These are phyloP conservation scores for Cladosporium halotolerans DNA, from an alignment of 2,329 filamentous ascomycete species.

Conservation along the genomic window DNA sequence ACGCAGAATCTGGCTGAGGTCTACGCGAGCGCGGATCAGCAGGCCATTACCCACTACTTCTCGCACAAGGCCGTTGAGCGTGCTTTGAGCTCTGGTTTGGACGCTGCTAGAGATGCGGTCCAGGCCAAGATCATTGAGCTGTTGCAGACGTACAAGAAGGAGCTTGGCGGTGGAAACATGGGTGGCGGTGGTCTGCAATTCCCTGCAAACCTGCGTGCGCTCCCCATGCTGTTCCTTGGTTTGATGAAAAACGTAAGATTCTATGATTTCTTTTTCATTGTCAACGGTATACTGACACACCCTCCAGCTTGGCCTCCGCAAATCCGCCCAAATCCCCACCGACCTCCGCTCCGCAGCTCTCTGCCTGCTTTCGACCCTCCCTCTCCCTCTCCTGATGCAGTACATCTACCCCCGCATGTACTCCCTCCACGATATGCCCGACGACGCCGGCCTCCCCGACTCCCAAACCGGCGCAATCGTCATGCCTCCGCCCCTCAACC, in stretches of 20 bases:
- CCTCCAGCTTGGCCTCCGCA: slow-evolving; percentile 65
- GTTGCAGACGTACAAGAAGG: slow-evolving; percentile 92
- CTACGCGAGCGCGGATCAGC: slow-evolving; percentile 91
- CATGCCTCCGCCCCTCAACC: slow-evolving; percentile 75
- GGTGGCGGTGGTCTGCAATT: slow-evolving; percentile 87
- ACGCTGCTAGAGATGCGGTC: slow-evolving; percentile 82
- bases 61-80: slow-evolving; percentile 96
- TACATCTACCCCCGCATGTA: slow-evolving; percentile 68
- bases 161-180: slow-evolving; percentile 91
- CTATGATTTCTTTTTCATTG: not conserved
- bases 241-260: slow-evolving; percentile 85
- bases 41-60: slow-evolving; percentile 88
- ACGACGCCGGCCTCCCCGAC: slow-evolving; percentile 80
- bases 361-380: slow-evolving; percentile 88
- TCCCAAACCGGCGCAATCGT: slow-evolving; percentile 81
- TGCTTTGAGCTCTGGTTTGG: slow-evolving; percentile 75
- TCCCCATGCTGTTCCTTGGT: slow-evolving; percentile 86
- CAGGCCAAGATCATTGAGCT: slow-evolving; percentile 90
- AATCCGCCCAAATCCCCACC: slow-evolving; percentile 87
- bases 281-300: slow-evolving; percentile 22
- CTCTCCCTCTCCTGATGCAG: slow-evolving; percentile 81
- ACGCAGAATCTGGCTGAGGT: slow-evolving; percentile 85
- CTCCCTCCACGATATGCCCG: slow-evolving; percentile 92
- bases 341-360: slow-evolving; percentile 91
- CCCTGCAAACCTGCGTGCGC: slow-evolving; percentile 80